Conservation (phyloP, 1,139 yeast species). For the Yamadazyma triangularis region DNA sequence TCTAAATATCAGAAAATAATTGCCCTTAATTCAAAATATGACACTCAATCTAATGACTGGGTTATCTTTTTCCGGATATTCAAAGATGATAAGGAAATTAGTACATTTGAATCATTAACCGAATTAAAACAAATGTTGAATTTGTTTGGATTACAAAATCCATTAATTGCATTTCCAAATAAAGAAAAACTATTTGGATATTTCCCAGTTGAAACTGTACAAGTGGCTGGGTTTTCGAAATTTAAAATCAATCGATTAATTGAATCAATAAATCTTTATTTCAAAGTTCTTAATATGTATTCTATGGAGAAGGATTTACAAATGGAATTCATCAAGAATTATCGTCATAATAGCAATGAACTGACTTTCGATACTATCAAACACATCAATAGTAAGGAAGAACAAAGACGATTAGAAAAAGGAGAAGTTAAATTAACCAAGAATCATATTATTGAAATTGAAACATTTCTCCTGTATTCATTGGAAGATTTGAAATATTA, state of each 20-base stretch:
- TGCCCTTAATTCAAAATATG: conserved; percentile 36
- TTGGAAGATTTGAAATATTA: conserved; percentile 41
- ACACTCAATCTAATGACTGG: conserved; percentile 31
- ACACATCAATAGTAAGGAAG: conserved; percentile 16
- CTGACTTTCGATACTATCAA: conserved; percentile 35
- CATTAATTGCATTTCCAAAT: conserved; percentile 36
- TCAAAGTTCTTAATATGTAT: conserved; percentile 34
- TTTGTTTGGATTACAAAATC: conserved; percentile 29
- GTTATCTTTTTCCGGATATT: conserved; percentile 19
- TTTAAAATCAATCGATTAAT: conserved; percentile 44
- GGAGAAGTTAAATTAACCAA: conserved; percentile 24
- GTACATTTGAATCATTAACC: conserved; percentile 29
- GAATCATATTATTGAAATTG: conserved; percentile 44
- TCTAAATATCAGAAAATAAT: conserved; percentile 12
- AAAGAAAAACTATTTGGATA: conserved; percentile 35
- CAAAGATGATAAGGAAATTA: conserved; percentile 11
- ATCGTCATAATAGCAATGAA: conserved; percentile 2
- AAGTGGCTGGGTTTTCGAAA: conserved; percentile 31
- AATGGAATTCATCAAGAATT: conserved; percentile 2
- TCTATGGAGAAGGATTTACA: conserved; percentile 5
- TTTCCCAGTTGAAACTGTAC: conserved; percentile 22
- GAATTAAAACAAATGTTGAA: conserved; percentile 35
- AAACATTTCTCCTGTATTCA: conserved; percentile 53
- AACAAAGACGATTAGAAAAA: conserved; percentile 11
- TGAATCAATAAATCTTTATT: conserved; percentile 43